Percentiles rank a stretch among this genome's conserved stretches.
phyloP scores from a whole-genome alignment of 495 filamentous ascomycete genomes.

The Tricharina praecox region DNA sequence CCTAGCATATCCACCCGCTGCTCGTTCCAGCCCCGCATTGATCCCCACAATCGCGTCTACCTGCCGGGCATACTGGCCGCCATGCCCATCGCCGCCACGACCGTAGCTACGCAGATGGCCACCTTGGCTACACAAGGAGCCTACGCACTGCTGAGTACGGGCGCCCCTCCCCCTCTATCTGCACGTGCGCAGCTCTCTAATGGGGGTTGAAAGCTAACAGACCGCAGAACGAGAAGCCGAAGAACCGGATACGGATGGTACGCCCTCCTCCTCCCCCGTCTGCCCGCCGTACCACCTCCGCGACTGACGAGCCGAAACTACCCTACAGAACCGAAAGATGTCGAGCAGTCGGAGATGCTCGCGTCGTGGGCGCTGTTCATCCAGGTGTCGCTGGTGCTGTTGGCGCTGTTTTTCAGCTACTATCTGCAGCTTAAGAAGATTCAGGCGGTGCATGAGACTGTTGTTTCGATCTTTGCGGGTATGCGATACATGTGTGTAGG shows the following conservation, averaged over 20 bases:
- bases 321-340: slow-evolving; percentile 16
- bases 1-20: too few relatives aligned
- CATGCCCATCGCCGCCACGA: too few relatives aligned
- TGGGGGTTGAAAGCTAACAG: too few relatives aligned
- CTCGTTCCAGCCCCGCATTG: too few relatives aligned
- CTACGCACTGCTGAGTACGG: slow-evolving; percentile 21
- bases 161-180: not conserved
- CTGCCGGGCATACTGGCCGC: too few relatives aligned
- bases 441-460: slow-evolving; percentile 93
- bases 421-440: slow-evolving; percentile 86
- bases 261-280: not conserved
- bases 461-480: slow-evolving; percentile 96
- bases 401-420: slow-evolving; percentile 93
- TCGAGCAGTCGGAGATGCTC: slow-evolving; percentile 72
- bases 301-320: not conserved
- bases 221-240: slow-evolving; percentile 21
- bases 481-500: too few relatives aligned
- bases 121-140: slow-evolving; percentile 17
- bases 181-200: not conserved
- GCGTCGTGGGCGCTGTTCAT: slow-evolving; percentile 96
- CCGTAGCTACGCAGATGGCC: too few relatives aligned
- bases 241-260: slow-evolving; percentile 25
- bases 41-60: too few relatives aligned
- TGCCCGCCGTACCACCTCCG: not conserved
- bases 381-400: slow-evolving; percentile 76